Percentiles rank a stretch among this genome's conserved stretches.
Evolutionary conservation across 306 rosid genomes (phyloP).

Genomic region (Hippophae tibetana): DNA sequence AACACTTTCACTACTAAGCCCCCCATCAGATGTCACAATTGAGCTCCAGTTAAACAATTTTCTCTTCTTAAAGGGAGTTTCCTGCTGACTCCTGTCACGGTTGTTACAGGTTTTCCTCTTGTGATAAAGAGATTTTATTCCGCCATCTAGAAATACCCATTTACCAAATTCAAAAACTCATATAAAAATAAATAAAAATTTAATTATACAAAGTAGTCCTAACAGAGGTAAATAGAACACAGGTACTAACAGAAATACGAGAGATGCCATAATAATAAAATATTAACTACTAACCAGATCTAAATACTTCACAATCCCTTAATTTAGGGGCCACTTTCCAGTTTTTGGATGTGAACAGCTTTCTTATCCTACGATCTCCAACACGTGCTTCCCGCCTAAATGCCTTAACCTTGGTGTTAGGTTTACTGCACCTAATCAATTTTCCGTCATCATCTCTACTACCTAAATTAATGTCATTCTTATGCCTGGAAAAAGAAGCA

Average conservation of each 20-base stretch:
- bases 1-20: conserved; percentile 76
- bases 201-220: too few relatives aligned
- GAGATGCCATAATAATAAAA: conserved; percentile 5
- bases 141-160: conserved; percentile 36
- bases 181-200: too few relatives aligned
- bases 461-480: conserved; percentile 57
- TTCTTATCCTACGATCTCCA: conserved; percentile 59
- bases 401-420: conserved; percentile 48
- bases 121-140: conserved; percentile 27
- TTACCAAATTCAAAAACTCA: neutral
- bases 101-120: conserved; percentile 56
- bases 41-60: conserved; percentile 44
- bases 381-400: conserved; percentile 40
- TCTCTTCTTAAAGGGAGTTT: conserved; percentile 51
- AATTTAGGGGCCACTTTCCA: conserved; percentile 83
- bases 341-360: conserved; percentile 50
- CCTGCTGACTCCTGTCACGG: conserved; percentile 40
- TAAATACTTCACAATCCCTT: conserved; percentile 56
- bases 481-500: conserved; percentile 46
- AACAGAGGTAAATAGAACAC: neutral
- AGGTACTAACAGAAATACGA: neutral
- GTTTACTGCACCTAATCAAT: conserved; percentile 43
- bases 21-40: conserved; percentile 51
- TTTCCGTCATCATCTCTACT: conserved; percentile 89
- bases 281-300: conserved; percentile 48